A percentile compares a stretch with the other conserved stretches of the same genome.
Evolutionary conservation across 139 green algal species (phyloP).

Genomic region (Chlamydomonas incerta): DNA sequence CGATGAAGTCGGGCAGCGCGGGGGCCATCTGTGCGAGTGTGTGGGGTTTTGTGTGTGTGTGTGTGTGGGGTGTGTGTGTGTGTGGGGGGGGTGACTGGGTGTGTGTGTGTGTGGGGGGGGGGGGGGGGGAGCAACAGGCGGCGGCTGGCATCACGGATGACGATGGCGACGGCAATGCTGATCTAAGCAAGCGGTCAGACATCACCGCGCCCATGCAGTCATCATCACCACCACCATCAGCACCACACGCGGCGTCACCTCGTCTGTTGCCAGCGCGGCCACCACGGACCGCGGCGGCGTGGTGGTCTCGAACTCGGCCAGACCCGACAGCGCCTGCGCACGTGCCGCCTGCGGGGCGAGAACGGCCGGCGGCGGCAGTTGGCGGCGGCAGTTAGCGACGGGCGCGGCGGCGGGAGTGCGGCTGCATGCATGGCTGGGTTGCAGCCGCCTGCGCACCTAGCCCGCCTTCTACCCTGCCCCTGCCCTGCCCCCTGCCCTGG

Average conservation of each 20-base stretch:
- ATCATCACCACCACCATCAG: too few species aligned
- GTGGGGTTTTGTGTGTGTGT: neutral
- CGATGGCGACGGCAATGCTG: too few species aligned
- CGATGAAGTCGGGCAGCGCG: conserved; percentile 10
- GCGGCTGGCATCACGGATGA: too few species aligned
- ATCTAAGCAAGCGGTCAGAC: too few species aligned
- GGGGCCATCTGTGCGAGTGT: conserved; percentile 6
- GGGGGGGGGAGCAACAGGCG: neutral
- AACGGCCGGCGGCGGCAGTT: neutral
- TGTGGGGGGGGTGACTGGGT: neutral
- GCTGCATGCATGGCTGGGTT: too few species aligned
- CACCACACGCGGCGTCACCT: too few species aligned
- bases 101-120: neutral
- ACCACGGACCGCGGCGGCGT: neutral
- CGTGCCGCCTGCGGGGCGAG: neutral
- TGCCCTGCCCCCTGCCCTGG: too few species aligned
- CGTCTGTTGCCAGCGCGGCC: neutral
- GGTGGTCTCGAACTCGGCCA: conserved; percentile 3
- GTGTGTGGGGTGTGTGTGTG: neutral
- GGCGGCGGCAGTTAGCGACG: neutral
- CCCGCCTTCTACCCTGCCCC: too few species aligned
- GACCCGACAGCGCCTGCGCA: neutral
- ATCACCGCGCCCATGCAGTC: too few species aligned
- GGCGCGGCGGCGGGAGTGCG: too few species aligned
- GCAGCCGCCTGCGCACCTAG: too few species aligned